phyloP scores from a whole-genome alignment of 345 rosid species.

The Citrus hindsii region DNA sequence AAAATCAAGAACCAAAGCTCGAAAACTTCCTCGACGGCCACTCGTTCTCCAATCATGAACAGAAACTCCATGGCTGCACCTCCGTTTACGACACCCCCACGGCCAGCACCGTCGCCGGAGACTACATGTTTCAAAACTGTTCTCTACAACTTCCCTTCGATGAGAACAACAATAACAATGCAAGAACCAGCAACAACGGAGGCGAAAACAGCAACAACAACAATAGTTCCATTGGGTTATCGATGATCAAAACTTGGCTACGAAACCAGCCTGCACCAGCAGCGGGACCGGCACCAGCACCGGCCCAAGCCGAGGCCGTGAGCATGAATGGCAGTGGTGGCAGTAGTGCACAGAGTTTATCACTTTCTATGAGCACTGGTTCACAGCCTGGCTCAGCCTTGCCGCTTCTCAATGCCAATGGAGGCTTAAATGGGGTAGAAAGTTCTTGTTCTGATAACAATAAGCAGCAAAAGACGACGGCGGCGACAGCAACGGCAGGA shows the following conservation, averaged over 20 bases:
- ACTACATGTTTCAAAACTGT: constrained; percentile 34
- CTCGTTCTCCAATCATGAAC: constrained; percentile 37
- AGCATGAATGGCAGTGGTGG: constrained; percentile 8
- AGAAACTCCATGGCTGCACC: constrained; percentile 32
- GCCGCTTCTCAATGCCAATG: constrained; percentile 20
- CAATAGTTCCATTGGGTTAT: constrained; percentile 50
- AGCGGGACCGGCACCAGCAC: neutral
- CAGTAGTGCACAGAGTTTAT: constrained; percentile 46
- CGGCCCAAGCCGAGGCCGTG: constrained; percentile 21
- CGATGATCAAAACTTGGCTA: constrained; percentile 85
- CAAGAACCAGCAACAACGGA: constrained; percentile 12
- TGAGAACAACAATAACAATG: constrained; percentile 1
- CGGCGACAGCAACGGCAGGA: neutral
- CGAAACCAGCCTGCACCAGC: constrained; percentile 52
- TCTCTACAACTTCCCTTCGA: constrained; percentile 32
- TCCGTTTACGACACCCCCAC: constrained; percentile 22
- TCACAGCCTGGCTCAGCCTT: constrained; percentile 37
- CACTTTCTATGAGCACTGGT: constrained; percentile 65
- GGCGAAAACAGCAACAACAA: constrained; percentile 9
- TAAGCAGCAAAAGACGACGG: constrained; percentile 26
- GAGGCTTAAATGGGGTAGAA: constrained; percentile 24
- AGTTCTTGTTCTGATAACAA: constrained; percentile 30
- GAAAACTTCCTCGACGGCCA: constrained; percentile 74
- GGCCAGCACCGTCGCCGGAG: constrained; percentile 4
- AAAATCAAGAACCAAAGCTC: constrained; percentile 56